A percentile compares a stretch with the other conserved stretches of the same genome.
phyloP scores from a whole-genome alignment of 768 basidiomycete species.

The Podaxis sp. region DNA sequence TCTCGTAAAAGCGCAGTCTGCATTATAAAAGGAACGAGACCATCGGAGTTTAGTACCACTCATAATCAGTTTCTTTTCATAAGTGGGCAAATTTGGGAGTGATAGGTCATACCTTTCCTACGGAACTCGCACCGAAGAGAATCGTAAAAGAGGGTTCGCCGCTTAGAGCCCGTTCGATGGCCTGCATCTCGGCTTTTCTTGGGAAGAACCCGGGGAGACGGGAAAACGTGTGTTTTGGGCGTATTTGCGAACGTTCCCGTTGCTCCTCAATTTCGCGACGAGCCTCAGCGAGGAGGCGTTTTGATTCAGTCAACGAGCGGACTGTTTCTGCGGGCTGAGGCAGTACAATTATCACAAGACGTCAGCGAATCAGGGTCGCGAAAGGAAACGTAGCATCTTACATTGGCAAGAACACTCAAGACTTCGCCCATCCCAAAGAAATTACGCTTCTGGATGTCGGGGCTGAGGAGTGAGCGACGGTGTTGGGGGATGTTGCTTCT shows the following conservation, averaged over 20 bases:
- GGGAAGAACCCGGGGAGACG: constrained; percentile 71
- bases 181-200: constrained; percentile 60
- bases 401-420: constrained; percentile 69
- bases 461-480: constrained; percentile 53
- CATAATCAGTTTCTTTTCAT: constrained; percentile 2
- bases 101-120: constrained; percentile 58
- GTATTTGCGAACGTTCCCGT: constrained; percentile 59
- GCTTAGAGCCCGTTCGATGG: constrained; percentile 61
- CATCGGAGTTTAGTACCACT: neutral
- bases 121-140: constrained; percentile 75
- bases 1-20: constrained; percentile 79
- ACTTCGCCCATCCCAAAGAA: constrained; percentile 82
- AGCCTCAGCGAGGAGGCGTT: constrained; percentile 71
- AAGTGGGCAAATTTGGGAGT: neutral
- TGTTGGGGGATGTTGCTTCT: constrained; percentile 68
- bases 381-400: constrained; percentile 28
- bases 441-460: constrained; percentile 61
- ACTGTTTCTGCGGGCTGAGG: constrained; percentile 74
- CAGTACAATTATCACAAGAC: neutral
- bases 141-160: constrained; percentile 78
- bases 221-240: constrained; percentile 74
- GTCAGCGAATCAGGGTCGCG: neutral
- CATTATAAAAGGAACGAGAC: neutral
- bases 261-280: constrained; percentile 69
- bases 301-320: constrained; percentile 76